A percentile compares a stretch with the other conserved stretches of the same genome.
Evolutionary conservation across 2,329 filamentous ascomycete species (phyloP).

Genomic region (Sarocladiaceae sp.): DNA sequence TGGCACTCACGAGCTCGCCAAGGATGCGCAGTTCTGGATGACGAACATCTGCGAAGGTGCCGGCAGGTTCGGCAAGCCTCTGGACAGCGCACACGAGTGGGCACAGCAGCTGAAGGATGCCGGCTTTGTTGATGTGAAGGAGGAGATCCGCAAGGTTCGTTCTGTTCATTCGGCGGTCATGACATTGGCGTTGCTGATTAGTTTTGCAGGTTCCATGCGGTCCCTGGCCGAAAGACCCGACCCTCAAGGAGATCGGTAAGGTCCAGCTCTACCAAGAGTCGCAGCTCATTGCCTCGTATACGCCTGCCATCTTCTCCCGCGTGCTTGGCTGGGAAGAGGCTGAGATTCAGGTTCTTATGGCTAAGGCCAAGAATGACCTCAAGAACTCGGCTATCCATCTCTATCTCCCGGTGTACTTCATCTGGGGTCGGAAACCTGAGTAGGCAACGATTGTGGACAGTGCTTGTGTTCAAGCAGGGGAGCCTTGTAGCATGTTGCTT

Average conservation of each 20-base stretch:
- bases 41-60: conserved; percentile 11
- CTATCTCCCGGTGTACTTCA: conserved; percentile 16
- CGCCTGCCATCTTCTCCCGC: conserved; percentile 13
- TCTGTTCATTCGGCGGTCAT: neutral
- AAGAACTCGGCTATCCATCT: conserved; percentile 13
- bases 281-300: conserved; percentile 14
- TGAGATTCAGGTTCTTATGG: conserved; percentile 14
- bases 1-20: conserved; percentile 7
- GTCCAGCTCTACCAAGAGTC: conserved; percentile 12
- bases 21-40: conserved; percentile 11
- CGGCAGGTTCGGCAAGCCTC: conserved; percentile 10
- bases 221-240: conserved; percentile 32
- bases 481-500: too few species aligned
- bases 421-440: conserved; percentile 15
- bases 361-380: conserved; percentile 15
- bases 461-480: too few species aligned
- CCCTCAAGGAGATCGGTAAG: conserved; percentile 31
- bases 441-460: too few species aligned
- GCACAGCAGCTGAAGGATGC: conserved; percentile 52
- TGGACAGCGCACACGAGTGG: conserved; percentile 9
- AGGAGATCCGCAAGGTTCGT: conserved; percentile 50
- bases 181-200: conserved; percentile 3
- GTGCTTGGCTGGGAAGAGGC: conserved; percentile 14
- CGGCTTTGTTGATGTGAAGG: conserved; percentile 75
- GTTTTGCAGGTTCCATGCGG: conserved; percentile 15